Evolutionary conservation across 495 filamentous ascomycete genomes (phyloP), one percentile per base, ranked within the genome.

Genomic region (Amphirosellinia nigrospora): DNA sequence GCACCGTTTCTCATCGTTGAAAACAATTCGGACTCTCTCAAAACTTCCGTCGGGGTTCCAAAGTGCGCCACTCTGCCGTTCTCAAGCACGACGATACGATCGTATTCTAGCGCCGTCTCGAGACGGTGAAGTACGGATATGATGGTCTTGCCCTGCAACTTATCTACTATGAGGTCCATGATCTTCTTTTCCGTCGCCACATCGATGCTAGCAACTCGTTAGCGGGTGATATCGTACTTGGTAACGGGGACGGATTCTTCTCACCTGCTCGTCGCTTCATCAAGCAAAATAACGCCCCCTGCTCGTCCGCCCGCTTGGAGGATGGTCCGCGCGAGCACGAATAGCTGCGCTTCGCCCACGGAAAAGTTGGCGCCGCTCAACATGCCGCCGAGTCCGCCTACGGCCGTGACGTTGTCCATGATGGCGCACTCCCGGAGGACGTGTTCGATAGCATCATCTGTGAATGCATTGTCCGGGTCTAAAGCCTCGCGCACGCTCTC

Each of bases 331-430:
- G 61, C 71, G 8, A 80, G 60, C 8, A 71, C 64, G 30, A 79
- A 65, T 4, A 80, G 69, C 71, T 78, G 78, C 6, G 59, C 32
- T 56, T 80, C 73, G 19, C 77, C 75, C 43, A 50, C 74, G n/a
- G 77, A 80, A 5, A 78, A 50, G 56, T 16, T 66, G 13, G 65
- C 13, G 8, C 34, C 30, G 34, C 48, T 55, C 3, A 56, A 15
- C 43, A 30, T 4, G 26, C 39, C 50, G 4, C 34, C 28, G 3
- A 66, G 50, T 1, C 64, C 64, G n/a, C 48, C 64, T 2, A 34
- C 46, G 3, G 36, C 30, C 21, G 16, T 13, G 13, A 66, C 36
- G 23, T 56, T 66, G 15, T 39, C 34, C 48, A 55, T n/a, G 36
- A 56, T 11, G 0, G 32, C 4, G 55, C 52, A 52, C 16, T 66